These are phyloP conservation scores for Pueraria montana DNA, from an alignment of 306 rosid genomes.

Conservation along the genomic window DNA sequence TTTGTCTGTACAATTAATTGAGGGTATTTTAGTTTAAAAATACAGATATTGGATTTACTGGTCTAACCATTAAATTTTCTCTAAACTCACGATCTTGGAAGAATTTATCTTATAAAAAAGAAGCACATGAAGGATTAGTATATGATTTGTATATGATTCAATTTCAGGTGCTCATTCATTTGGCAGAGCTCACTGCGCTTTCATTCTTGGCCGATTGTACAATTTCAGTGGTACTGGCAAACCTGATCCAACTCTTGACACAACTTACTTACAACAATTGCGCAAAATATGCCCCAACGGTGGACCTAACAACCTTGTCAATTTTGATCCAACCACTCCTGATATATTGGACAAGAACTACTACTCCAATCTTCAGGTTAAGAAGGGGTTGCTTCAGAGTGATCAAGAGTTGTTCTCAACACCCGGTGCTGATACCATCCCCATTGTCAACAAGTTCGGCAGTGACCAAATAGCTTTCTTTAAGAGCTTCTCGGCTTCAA, in stretches of 20 bases:
- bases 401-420: conserved; percentile 58
- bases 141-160: not conserved
- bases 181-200: conserved; percentile 47
- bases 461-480: conserved; percentile 33
- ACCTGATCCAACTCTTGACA: conserved; percentile 52
- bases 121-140: not conserved
- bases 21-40: too few species aligned
- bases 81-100: not conserved
- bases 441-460: conserved; percentile 40
- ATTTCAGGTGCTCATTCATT: conserved; percentile 60
- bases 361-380: conserved; percentile 43
- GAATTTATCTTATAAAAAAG: not conserved
- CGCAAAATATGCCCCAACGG: conserved; percentile 32
- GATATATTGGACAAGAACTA: conserved; percentile 48
- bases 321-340: conserved; percentile 49
- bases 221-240: conserved; percentile 40
- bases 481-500: conserved; percentile 30
- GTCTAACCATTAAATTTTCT: not conserved
- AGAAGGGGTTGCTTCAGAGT: conserved; percentile 48
- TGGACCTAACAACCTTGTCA: conserved; percentile 30
- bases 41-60: not conserved
- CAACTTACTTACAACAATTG: conserved; percentile 33
- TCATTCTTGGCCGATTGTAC: conserved; percentile 36
- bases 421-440: conserved; percentile 36
- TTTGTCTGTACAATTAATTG: too few species aligned